A percentile compares a stretch with the other conserved stretches of the same genome.
Evolutionary conservation across 768 basidiomycete species (phyloP).

Genomic region (Chalciporus pseudorubinellus): DNA sequence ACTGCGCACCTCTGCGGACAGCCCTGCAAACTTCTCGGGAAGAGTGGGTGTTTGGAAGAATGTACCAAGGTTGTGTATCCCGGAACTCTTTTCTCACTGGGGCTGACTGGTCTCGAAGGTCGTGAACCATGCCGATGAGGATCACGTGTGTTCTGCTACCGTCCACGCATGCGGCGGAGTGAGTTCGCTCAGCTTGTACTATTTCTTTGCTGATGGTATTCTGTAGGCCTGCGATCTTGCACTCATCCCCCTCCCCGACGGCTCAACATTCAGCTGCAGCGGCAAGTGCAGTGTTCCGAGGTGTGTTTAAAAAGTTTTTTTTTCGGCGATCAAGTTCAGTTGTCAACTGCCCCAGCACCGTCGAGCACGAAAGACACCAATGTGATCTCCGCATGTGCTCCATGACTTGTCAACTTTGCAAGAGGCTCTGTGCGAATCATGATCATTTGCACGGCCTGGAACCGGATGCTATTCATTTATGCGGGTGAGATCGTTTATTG

Average conservation of each 20-base stretch:
- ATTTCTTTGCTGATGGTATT: background rate
- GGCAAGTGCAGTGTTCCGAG: conserved; percentile 42
- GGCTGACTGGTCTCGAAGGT: conserved; percentile 33
- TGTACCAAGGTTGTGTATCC: conserved; percentile 47
- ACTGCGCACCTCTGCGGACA: conserved; percentile 54
- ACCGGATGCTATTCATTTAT: conserved; percentile 45
- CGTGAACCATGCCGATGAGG: conserved; percentile 44
- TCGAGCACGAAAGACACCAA: conserved; percentile 44
- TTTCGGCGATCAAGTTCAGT: conserved; percentile 19
- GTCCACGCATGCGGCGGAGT: conserved; percentile 58
- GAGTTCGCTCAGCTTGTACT: background rate
- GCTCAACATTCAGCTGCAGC: conserved; percentile 36
- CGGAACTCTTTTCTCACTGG: background rate
- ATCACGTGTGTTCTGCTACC: conserved; percentile 51
- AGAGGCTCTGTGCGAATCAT: conserved; percentile 42
- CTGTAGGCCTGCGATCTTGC: conserved; percentile 41
- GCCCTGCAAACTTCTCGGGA: conserved; percentile 44
- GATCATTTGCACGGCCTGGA: conserved; percentile 55
- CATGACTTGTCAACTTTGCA: conserved; percentile 53
- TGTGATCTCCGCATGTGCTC: conserved; percentile 57
- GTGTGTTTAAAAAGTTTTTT: conserved; percentile 26
- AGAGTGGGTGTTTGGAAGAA: conserved; percentile 47
- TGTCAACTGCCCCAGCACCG: conserved; percentile 28
- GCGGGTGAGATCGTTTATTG: conserved; percentile 41
- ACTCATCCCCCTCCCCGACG: conserved; percentile 23